Percentiles rank a stretch among this genome's conserved stretches.
These are phyloP conservation scores for Gymnopilus dilepis DNA, from an alignment of 768 basidiomycete genomes.

Conservation along the genomic window DNA sequence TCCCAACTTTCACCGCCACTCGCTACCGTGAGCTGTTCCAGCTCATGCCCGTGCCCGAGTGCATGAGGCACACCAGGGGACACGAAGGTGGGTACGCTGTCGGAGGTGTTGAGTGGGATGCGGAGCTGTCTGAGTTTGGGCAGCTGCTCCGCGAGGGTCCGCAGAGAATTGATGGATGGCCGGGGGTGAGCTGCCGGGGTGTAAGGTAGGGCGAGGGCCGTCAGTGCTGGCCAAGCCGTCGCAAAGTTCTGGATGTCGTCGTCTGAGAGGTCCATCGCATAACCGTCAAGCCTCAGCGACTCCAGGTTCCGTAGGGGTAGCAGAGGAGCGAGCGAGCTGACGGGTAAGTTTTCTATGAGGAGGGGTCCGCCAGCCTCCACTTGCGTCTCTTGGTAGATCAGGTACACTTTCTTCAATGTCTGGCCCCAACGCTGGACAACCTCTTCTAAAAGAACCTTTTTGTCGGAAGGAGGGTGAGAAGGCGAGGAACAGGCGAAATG, in stretches of 20 bases:
- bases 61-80: slow-evolving; percentile 15
- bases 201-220: slow-evolving; percentile 31
- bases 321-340: slow-evolving; percentile 28
- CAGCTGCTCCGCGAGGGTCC: slow-evolving; percentile 24
- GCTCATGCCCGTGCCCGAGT: slow-evolving; percentile 23
- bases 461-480: slow-evolving; percentile 21
- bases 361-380: slow-evolving; percentile 1
- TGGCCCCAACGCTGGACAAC: slow-evolving; percentile 29
- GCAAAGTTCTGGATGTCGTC: slow-evolving; percentile 30
- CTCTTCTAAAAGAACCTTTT: slow-evolving; percentile 26
- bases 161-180: slow-evolving; percentile 29
- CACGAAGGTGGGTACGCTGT: slow-evolving; percentile 18
- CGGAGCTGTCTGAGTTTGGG: slow-evolving; percentile 27
- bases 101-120: slow-evolving; percentile 29
- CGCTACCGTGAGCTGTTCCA: slow-evolving; percentile 29
- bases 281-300: slow-evolving; percentile 34
- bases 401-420: slow-evolving; percentile 28
- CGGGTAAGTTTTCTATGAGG: slow-evolving; percentile 18
- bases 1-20: slow-evolving; percentile 32
- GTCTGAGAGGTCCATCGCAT: slow-evolving; percentile 31
- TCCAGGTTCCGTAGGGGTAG: slow-evolving; percentile 26
- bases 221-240: slow-evolving; percentile 32
- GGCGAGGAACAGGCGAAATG: slow-evolving; percentile 25
- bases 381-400: slow-evolving; percentile 28
- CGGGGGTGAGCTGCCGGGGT: slow-evolving; percentile 20